phyloP scores from a whole-genome alignment of 2,329 filamentous ascomycete genomes.

The Hirsutella minnesotensis region DNA sequence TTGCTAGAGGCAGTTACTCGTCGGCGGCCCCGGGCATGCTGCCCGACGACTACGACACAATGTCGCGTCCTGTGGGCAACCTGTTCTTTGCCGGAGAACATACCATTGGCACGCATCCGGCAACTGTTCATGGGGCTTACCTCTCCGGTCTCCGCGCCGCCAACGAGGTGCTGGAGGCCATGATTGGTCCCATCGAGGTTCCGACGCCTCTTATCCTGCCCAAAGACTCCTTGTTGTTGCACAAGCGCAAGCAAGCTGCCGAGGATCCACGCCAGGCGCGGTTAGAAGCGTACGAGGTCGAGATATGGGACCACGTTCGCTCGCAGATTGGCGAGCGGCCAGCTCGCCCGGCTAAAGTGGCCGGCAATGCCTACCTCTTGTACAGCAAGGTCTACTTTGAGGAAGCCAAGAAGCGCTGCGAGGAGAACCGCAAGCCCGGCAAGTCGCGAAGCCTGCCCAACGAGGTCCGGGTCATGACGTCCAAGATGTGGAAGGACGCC shows the following conservation, averaged over 20 bases:
- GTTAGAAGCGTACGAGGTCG: conserved; percentile 43
- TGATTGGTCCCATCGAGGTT: conserved; percentile 72
- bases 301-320: conserved; percentile 39
- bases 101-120: conserved; percentile 89
- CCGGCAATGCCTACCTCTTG: conserved; percentile 77
- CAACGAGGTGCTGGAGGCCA: conserved; percentile 67
- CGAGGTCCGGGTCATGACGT: conserved; percentile 75
- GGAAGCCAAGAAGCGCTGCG: conserved; percentile 45
- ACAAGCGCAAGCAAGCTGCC: conserved; percentile 43
- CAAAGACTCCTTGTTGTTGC: conserved; percentile 38
- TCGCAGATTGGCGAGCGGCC: conserved; percentile 62
- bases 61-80: conserved; percentile 76
- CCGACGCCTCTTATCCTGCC: conserved; percentile 63
- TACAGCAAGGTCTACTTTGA: conserved; percentile 74
- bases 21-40: conserved; percentile 76
- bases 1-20: conserved; percentile 90
- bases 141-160: conserved; percentile 85
- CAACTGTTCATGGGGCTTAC: conserved; percentile 94
- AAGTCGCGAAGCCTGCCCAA: conserved; percentile 59
- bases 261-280: conserved; percentile 39
- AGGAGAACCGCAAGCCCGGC: conserved; percentile 49
- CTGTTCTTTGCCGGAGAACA: conserved; percentile 94
- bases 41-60: conserved; percentile 81
- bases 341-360: conserved; percentile 57
- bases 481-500: conserved; percentile 82